phyloP scores from a whole-genome alignment of 495 filamentous ascomycete species.

The Jackrogersella minutella region DNA sequence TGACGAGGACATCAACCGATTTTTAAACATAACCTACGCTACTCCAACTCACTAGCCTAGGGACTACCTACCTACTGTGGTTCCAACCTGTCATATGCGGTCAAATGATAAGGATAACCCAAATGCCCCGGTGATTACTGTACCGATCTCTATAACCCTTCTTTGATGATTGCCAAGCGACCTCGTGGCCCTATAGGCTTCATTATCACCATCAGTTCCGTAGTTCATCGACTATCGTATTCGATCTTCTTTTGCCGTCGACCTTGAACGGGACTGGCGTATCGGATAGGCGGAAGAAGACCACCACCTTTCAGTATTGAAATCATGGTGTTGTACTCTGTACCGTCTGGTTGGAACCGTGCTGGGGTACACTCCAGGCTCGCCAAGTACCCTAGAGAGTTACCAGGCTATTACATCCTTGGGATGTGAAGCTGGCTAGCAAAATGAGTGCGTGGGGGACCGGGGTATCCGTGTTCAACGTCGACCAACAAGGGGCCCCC shows the following conservation, averaged over 20 bases:
- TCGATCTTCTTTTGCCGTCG: not conserved
- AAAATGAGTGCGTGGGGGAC: constrained; percentile 24
- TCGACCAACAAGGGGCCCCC: not conserved
- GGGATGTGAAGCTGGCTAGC: constrained; percentile 6
- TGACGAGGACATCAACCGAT: constrained; percentile 1
- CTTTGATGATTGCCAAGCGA: constrained; percentile 20
- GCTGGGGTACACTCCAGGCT: constrained; percentile 9
- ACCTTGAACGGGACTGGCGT: constrained; percentile 7
- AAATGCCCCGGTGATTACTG: constrained; percentile 31
- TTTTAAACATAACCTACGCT: constrained; percentile 6
- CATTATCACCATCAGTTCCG: constrained; percentile 17
- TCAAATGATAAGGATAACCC: constrained; percentile 21
- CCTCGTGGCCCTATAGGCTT: constrained; percentile 25
- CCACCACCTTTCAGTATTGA: constrained; percentile 6
- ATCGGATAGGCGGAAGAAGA: constrained; percentile 19
- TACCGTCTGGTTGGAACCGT: constrained; percentile 25
- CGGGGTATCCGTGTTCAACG: constrained; percentile 11
- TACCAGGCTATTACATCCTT: constrained; percentile 15
- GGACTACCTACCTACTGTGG: not conserved
- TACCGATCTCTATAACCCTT: constrained; percentile 18
- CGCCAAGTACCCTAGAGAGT: constrained; percentile 16
- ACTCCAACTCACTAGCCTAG: constrained; percentile 23
- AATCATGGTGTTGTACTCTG: constrained; percentile 19
- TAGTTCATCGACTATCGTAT: constrained; percentile 13
- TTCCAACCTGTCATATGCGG: not conserved